Percentiles rank a stretch among this genome's conserved stretches.
Evolutionary conservation across 257 asterid species (phyloP).

Genomic region (Ballota nigra): DNA sequence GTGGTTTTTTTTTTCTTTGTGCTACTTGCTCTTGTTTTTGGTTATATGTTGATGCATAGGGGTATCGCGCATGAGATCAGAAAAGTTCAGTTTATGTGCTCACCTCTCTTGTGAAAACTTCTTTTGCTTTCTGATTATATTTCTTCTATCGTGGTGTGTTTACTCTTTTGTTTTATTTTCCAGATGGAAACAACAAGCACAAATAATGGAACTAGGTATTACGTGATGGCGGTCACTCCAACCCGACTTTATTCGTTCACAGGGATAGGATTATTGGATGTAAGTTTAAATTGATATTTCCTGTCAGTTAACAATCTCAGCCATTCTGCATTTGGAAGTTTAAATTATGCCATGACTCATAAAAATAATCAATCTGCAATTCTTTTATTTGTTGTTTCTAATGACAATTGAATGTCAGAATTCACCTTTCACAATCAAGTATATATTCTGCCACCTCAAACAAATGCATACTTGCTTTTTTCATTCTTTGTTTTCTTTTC

Average conservation of each 20-base stretch:
- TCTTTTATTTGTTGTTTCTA: background rate
- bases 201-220: slow-evolving; percentile 66
- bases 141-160: slow-evolving; percentile 6
- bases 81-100: background rate
- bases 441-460: background rate
- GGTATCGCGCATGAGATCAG: slow-evolving; percentile 12
- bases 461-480: background rate
- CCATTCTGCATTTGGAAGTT: slow-evolving; percentile 18
- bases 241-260: slow-evolving; percentile 95
- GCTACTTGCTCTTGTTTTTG: slow-evolving; percentile 7
- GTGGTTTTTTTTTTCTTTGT: background rate
- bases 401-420: background rate
- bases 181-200: slow-evolving; percentile 88
- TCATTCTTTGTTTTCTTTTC: background rate
- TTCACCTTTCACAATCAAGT: slow-evolving; percentile 2
- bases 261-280: slow-evolving; percentile 86
- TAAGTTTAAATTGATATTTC: slow-evolving; percentile 35
- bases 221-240: slow-evolving; percentile 98
- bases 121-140: background rate
- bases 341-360: background rate
- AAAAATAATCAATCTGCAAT: background rate
- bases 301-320: background rate
- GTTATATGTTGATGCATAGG: background rate
- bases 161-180: slow-evolving; percentile 27
- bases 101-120: background rate